These are phyloP conservation scores for Aegle marmelos DNA, from an alignment of 345 rosid genomes.

Conservation along the genomic window DNA sequence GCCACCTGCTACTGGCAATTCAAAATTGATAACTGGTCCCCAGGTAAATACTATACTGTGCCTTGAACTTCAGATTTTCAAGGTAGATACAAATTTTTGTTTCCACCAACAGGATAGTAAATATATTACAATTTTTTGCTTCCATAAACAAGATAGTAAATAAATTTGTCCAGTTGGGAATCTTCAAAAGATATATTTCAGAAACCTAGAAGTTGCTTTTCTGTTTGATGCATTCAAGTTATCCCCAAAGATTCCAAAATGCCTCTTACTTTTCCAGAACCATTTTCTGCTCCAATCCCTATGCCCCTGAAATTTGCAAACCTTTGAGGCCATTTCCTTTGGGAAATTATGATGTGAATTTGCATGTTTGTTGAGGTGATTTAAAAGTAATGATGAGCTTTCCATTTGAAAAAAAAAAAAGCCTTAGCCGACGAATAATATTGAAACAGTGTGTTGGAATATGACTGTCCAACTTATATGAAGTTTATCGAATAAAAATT, in stretches of 20 bases:
- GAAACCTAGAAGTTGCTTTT: neutral
- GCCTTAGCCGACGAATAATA: neutral
- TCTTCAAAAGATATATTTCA: neutral
- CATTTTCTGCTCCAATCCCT: neutral
- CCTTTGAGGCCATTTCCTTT: neutral
- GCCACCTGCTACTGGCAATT: conserved; percentile 41
- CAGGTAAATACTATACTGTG: conserved; percentile 45
- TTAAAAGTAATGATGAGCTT: neutral
- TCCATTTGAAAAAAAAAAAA: neutral
- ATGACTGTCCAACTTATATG: neutral
- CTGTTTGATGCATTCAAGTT: neutral
- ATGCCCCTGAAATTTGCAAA: neutral
- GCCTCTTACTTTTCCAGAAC: neutral
- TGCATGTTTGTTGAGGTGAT: no score
- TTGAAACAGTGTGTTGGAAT: neutral
- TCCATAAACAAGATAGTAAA: neutral
- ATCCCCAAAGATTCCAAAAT: neutral
- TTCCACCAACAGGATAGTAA: neutral
- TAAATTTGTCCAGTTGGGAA: neutral
- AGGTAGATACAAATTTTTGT: neutral
- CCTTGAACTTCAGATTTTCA: neutral
- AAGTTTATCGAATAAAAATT: neutral
- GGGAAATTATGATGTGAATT: neutral
- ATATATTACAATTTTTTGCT: neutral
- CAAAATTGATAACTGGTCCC: conserved; percentile 82